Evolutionary conservation across 306 rosid species (phyloP), one percentile per base, ranked within the genome.

Genomic region (Argentina anserina): DNA sequence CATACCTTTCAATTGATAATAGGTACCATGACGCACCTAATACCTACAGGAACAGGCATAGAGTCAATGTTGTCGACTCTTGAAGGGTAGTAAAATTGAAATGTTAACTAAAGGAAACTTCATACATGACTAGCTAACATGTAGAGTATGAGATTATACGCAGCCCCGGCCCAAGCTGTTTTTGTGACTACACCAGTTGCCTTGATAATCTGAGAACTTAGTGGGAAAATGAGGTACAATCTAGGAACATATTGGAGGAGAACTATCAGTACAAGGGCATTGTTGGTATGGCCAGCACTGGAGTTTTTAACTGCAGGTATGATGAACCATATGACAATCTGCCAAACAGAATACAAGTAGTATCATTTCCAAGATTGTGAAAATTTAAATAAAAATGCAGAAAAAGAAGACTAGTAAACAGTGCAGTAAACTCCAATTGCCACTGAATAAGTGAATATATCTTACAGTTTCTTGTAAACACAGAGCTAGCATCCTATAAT

Each of bases 151-250:
- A 93, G 94, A 82, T 93, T 93, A 52, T 93, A 93, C 1, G 97
- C 98, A 74, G 97, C 98, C 78, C 98, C 98, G 13, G 98, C 96
- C 97, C 97, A 93, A 36, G 98, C 98, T 0, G 96, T 91, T 81
- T 85, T 89, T 77, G 98, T 90, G 69, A 86, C 97, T 9, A 91
- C 78, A 52, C 98, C 98, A 3, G 92, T 85, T 79, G 97, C 91
- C 81, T 91, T 91, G 80, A 89, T 86, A 74, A 93, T 93, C 85
- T 93, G 94, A 73, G 92, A 80, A 67, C 96, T 93, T 70, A 93
- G 71, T 43, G 97, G 98, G 65, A 93, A 90, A 75, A 89, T 93
- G 75, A 93, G 76, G 73, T 91, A 93, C 28, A 93, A 79, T 87
- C 96, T 84, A 28, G 94, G 98, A 69, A 89, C 45, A 75, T 93